Evolutionary conservation across 164 flowering plant species (phyloP), one percentile per base, ranked within the genome.

Genomic region (Warburgia ugandensis): DNA sequence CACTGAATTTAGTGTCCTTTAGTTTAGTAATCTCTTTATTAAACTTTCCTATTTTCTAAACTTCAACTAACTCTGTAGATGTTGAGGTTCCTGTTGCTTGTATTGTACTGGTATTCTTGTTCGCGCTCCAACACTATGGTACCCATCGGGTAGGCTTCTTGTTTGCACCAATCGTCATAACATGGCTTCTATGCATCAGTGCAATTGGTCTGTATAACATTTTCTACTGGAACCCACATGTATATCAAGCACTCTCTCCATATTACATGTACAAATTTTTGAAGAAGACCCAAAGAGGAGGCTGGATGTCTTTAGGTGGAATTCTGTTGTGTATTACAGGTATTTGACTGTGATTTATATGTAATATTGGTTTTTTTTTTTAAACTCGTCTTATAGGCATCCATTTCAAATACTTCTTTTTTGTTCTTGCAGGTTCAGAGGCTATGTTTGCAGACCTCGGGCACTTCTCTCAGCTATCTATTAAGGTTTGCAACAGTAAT

Each of bases 361-460:
- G 7, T 8, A n/a, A n/a, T 27, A 9, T 12, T 35, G 41, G 53
- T 27, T 14, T 23, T 14, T 13, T 29, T 29, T n/a, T n/a, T n/a
- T n/a, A 5, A 2, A 8, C 37, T 3, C 44, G 7, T 35, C 31
- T 29, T 16, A 19, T 17, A 13, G 29, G 36, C 27, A 0, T 22
- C 12, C n/a, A 20, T 31, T 54, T 54, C 48, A 23, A 9, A 23
- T 29, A 21, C 21, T 21, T 13, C 10, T 33, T 41, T n/a, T 30
- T 16, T 29, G 5, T 14, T 42, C 16, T 38, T 65, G 32, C 79
- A 86, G 97, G 97, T 50, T 82, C 97, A 22, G 97, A 90, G 67
- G 97, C 97, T 20, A 90, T 90, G 97, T 90, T 90, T 74, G 97
- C 95, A 38, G 97, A 90, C 69, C 88, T 90, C 50, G 97, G 97